Evolutionary conservation across 352 stramenopile species (phyloP), one percentile per base, ranked within the genome.

Genomic region (Blastocystis sp.): DNA sequence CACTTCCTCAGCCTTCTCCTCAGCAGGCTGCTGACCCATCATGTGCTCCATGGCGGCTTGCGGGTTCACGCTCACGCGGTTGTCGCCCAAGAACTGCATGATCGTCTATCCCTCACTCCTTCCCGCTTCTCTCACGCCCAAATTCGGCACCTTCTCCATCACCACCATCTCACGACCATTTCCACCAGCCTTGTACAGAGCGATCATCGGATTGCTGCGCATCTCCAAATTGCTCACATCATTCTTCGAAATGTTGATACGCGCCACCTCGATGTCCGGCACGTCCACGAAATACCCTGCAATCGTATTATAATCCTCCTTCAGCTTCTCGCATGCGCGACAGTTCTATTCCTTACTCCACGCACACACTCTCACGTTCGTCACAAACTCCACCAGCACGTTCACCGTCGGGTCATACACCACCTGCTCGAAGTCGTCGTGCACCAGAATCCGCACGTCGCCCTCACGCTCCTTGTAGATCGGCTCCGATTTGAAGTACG

Each of bases 181-280:
- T 59, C 66, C 71, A 34, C 71, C 71, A 11, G 71, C 71, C 48
- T 21, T 53, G 60, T 64, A 81, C 2, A 81, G 14, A 5, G 66
- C 45, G 48, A 81, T 66, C 71, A 81, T 81, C 4, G 71, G 71
- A 64, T 64, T 66, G 9, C 21, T 48, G 5, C 43, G 23, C 41
- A 81, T 62, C 59, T 81, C 71, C 28, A 81, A 7, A 17, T 38
- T 38, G 21, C 11, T 21, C 53, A 81, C 59, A 38, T 81, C 71
- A 41, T 81, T 81, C 71, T 81, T 81, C 40, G 71, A 81, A 21
- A 81, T 64, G 40, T 81, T 53, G 40, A 81, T 81, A 0, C 71
- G 41, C 59, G 71, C 71, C 45, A 81, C 71, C 14, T 81, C 71
- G 2, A 81, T 38, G 40, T 81, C 71, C 38, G 71, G 71, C 21